Evolutionary conservation across 176 grass and related monocot genomes (phyloP).

Genomic region (Oryza australiensis): DNA sequence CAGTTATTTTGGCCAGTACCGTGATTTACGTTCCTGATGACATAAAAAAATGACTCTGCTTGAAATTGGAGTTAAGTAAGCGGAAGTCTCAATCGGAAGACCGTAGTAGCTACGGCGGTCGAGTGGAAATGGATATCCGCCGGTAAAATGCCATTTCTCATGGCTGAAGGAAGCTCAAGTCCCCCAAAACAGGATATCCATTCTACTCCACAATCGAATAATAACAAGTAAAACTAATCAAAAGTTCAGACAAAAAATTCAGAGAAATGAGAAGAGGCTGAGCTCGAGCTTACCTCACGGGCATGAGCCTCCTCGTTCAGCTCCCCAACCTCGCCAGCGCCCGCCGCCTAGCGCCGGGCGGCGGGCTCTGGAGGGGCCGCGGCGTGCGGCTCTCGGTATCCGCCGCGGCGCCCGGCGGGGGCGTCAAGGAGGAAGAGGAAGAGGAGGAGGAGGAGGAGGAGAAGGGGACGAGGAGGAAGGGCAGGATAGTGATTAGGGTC

Average conservation of each 20-base stretch:
- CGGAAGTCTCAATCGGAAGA: too few species aligned
- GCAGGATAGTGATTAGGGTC: conserved; percentile 70
- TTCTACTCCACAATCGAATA: neutral
- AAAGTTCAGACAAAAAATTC: neutral
- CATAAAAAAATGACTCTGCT: too few species aligned
- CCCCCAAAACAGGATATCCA: too few species aligned
- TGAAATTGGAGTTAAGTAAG: too few species aligned
- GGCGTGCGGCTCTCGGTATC: neutral
- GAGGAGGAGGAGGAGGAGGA: conserved; percentile 33
- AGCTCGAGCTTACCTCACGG: neutral
- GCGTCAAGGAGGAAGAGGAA: conserved; percentile 35
- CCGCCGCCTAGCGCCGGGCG: neutral
- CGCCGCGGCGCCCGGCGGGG: conserved; percentile 29
- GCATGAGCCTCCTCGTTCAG: conserved; percentile 43
- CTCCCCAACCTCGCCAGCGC: conserved; percentile 34
- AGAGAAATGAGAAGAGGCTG: neutral
- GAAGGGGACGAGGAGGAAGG: conserved; percentile 35
- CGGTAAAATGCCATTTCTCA: too few species aligned
- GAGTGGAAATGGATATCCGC: too few species aligned
- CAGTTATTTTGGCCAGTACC: too few species aligned
- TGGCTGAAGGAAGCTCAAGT: too few species aligned
- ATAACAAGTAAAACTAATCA: neutral
- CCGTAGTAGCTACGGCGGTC: too few species aligned
- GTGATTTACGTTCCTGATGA: too few species aligned
- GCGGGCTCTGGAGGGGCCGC: conserved; percentile 11